These are phyloP conservation scores for Achlya hypogyna DNA, from an alignment of 352 stramenopile species.

Conservation along the genomic window DNA sequence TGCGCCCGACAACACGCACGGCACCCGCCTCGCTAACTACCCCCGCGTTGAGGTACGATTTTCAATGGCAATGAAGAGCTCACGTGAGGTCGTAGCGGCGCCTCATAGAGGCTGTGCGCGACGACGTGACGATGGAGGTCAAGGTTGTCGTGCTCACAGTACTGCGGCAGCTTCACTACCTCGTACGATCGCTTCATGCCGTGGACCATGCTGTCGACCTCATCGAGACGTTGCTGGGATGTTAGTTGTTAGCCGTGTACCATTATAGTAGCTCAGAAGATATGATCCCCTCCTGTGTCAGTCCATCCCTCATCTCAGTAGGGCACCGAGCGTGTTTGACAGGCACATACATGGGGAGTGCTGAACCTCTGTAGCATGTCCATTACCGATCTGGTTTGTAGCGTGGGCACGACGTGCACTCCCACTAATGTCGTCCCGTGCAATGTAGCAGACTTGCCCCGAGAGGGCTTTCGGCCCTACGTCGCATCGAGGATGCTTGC, in stretches of 20 bases:
- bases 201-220: slow-evolving; percentile 3
- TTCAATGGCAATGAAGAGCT: neutral
- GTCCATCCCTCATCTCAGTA: too few relatives aligned
- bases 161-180: slow-evolving; percentile 17
- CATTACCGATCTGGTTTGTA: too few relatives aligned
- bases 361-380: too few relatives aligned
- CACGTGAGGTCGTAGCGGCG: neutral
- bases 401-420: too few relatives aligned
- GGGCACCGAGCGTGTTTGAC: too few relatives aligned
- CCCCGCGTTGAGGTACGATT: slow-evolving; percentile 9
- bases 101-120: neutral
- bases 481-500: too few relatives aligned
- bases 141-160: slow-evolving; percentile 13
- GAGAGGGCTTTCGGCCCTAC: too few relatives aligned
- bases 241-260: slow-evolving; percentile 9
- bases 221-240: slow-evolving; percentile 17
- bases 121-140: neutral
- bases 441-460: too few relatives aligned
- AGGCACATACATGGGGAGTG: too few relatives aligned
- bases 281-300: neutral
- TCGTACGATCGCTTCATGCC: slow-evolving; percentile 10
- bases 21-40: slow-evolving; percentile 1
- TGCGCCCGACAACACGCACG: neutral
- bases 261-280: neutral
- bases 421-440: too few relatives aligned